phyloP scores from a whole-genome alignment of 495 filamentous ascomycete genomes.

The Tuber umbilicatum region DNA sequence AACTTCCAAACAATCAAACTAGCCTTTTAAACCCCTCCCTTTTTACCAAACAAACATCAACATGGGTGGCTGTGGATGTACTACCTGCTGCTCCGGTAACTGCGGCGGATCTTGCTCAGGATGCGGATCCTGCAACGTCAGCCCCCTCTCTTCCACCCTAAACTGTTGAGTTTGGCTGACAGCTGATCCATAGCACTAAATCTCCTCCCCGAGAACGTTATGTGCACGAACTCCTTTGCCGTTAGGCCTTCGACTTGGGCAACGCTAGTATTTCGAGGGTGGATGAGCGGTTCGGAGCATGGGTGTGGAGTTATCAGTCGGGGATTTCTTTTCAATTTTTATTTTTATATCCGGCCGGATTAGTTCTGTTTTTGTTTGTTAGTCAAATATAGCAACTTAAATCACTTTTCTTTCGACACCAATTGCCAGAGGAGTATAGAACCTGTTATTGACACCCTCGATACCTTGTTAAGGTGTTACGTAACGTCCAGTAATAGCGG shows the following conservation, averaged over 20 bases:
- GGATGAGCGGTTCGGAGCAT: neutral
- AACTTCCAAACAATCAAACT: conserved; percentile 13
- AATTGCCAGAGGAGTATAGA: neutral
- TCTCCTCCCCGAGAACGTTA: neutral
- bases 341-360: conserved; percentile 5
- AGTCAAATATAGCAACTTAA: conserved; percentile 1
- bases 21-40: neutral
- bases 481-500: neutral
- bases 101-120: neutral
- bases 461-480: neutral
- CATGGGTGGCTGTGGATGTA: conserved; percentile 27
- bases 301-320: neutral
- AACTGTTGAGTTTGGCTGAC: neutral
- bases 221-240: neutral
- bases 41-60: conserved; percentile 3
- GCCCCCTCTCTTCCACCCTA: neutral
- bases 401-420: neutral
- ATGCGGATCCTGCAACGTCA: conserved; percentile 13
- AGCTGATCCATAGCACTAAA: conserved; percentile 18
- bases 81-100: neutral
- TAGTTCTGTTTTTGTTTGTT: neutral
- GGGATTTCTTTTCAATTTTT: conserved; percentile 1
- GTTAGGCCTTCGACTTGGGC: neutral
- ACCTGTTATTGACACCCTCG: neutral
- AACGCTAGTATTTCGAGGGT: neutral